Conservation (phyloP, 192 early-diverging fungal genomes). For the Kappamyces sp. region DNA sequence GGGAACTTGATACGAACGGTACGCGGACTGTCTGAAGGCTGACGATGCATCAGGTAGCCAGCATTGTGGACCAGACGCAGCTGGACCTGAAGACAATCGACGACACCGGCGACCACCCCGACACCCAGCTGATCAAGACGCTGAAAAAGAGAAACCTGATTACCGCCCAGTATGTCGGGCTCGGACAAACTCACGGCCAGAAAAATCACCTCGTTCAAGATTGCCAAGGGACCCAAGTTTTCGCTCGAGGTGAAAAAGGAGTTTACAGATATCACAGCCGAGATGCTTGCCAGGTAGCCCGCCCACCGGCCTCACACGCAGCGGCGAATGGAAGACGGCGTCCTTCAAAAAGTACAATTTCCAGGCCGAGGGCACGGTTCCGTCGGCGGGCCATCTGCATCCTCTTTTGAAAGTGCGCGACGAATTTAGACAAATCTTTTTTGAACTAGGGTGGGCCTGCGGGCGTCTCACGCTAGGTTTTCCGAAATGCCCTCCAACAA, state of each 20-base stretch:
- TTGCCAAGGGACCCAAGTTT: slow-evolving; percentile 85
- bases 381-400: slow-evolving; percentile 84
- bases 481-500: slow-evolving; percentile 98
- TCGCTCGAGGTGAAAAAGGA: slow-evolving; percentile 79
- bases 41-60: slow-evolving; percentile 41
- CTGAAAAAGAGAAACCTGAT: slow-evolving; percentile 50
- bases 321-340: slow-evolving; percentile 90
- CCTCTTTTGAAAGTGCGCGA: slow-evolving; percentile 99
- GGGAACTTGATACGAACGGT: slow-evolving; percentile 62
- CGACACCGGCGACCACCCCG: slow-evolving; percentile 52
- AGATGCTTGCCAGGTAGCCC: slow-evolving; percentile 73
- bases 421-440: slow-evolving; percentile 98
- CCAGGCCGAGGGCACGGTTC: slow-evolving; percentile 76
- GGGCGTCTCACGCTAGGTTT: slow-evolving; percentile 44
- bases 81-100: slow-evolving; percentile 66
- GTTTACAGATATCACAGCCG: slow-evolving; percentile 88
- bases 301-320: slow-evolving; percentile 18
- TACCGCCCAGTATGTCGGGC: slow-evolving; percentile 24
- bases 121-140: slow-evolving; percentile 62
- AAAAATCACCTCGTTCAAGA: slow-evolving; percentile 64
- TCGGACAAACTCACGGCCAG: slow-evolving; percentile 18
- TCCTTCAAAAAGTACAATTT: slow-evolving; percentile 99
- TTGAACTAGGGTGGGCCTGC: slow-evolving; percentile 79
- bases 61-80: slow-evolving; percentile 79
- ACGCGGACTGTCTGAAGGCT: neutral